Evolutionary conservation across 2,329 filamentous ascomycete species (phyloP).

Genomic region (Amesomyces nigricolor): DNA sequence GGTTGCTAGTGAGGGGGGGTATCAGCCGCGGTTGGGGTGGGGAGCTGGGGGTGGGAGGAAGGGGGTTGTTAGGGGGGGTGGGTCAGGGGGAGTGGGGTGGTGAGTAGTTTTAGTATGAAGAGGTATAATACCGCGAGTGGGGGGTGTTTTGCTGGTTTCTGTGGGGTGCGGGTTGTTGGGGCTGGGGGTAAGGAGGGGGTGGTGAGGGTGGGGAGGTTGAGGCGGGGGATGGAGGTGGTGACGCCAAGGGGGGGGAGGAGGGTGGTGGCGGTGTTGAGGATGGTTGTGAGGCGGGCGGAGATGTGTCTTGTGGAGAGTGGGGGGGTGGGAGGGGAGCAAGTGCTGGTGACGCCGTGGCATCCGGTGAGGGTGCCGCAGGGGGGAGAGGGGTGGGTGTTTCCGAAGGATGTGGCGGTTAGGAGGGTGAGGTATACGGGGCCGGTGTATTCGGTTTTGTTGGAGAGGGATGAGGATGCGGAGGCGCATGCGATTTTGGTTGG

Average conservation of each 20-base stretch:
- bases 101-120: neutral
- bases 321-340: constrained; percentile 14
- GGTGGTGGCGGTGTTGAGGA: constrained; percentile 49
- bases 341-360: constrained; percentile 57
- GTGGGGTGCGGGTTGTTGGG: constrained; percentile 40
- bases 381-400: constrained; percentile 26
- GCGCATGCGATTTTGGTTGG: constrained; percentile 48
- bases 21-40: constrained; percentile 1
- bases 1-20: no score
- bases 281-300: constrained; percentile 34
- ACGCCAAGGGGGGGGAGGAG: constrained; percentile 46
- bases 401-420: constrained; percentile 30
- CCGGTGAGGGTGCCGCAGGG: constrained; percentile 36
- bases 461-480: constrained; percentile 38
- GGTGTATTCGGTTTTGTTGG: constrained; percentile 53
- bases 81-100: no score
- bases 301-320: constrained; percentile 39
- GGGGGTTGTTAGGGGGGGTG: no score
- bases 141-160: constrained; percentile 47
- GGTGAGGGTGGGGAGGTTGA: constrained; percentile 36
- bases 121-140: constrained; percentile 35
- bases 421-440: constrained; percentile 42
- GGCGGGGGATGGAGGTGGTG: constrained; percentile 41
- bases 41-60: neutral
- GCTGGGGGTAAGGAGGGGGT: constrained; percentile 23